Base-by-base conservation (phyloP, 1,284 basidiomycete species). In the Puccinia coronata region DNA sequence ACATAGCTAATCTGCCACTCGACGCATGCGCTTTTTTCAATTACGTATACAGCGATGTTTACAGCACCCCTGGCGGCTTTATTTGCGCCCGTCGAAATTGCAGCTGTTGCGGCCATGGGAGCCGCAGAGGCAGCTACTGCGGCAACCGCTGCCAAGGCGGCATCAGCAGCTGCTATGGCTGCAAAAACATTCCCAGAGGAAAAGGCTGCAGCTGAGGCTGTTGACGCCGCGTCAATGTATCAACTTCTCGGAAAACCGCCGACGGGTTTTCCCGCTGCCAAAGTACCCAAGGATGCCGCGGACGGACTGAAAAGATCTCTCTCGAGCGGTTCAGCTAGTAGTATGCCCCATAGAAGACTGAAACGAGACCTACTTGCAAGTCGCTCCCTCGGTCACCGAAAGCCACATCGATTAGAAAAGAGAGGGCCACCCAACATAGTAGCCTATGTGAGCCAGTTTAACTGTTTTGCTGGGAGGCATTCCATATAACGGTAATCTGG, bases 351-450 rank as follows among this genome's bases (percentile, higher is more conserved):
- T 31, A 6, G 11, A 49, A 49, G 55, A 12, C 20, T 25, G n/a
- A 36, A 43, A 41, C 20, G 55, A 39, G 55, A 61, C 23, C 25
- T 53, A 53, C 23, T 28, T 73, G n/a, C 34, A 49, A 28, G 49
- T 53, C 71, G 36, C 11, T 41, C 31, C 4, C 41, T 63, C 31
- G 20, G 39, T 16, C 23, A 55, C 39, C n/a, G n/a, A 59, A 63
- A 25, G 34, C 39, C 51, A 43, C 57, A 70, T 34, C 61, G 61
- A 16, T 65, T 76, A 31, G 34, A 76, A 63, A 78, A 78, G 51
- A 47, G 76, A 31, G 59, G 23, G 18, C 61, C 76, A 41, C 76
- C 76, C 8, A 78, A 78, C 69, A n/a, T 78, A 20, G 36, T 65
- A 43, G 49, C 76, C 43, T 78, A 78, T 49, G 74, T 65, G 34